A percentile compares a stretch with the other conserved stretches of the same genome.
These are phyloP conservation scores for Phytophthora vignae DNA, from an alignment of 352 stramenopile genomes.

Conservation along the genomic window DNA sequence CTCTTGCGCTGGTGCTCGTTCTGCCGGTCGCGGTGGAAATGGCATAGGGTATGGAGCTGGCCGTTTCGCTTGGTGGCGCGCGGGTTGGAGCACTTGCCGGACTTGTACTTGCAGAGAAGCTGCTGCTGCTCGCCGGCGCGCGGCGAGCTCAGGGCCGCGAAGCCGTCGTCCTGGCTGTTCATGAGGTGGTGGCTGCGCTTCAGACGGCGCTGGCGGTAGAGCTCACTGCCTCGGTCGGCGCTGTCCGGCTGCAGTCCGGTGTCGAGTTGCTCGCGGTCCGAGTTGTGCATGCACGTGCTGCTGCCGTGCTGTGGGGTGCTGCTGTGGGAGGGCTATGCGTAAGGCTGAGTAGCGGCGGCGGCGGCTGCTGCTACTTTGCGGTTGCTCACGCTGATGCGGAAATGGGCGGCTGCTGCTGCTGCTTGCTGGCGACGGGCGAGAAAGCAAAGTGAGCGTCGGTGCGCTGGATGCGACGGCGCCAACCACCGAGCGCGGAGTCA, in stretches of 20 bases:
- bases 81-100: constrained; percentile 83
- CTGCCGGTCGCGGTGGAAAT: constrained; percentile 85
- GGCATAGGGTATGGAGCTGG: constrained; percentile 84
- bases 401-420: constrained; percentile 21
- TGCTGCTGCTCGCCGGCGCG: constrained; percentile 44
- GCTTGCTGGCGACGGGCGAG: constrained; percentile 35
- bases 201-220: constrained; percentile 41
- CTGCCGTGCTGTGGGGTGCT: constrained; percentile 15
- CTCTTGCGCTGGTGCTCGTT: constrained; percentile 91
- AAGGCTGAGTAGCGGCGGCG: not conserved
- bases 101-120: constrained; percentile 90
- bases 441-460: constrained; percentile 40
- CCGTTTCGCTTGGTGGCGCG: constrained; percentile 88
- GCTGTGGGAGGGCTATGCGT: constrained; percentile 1
- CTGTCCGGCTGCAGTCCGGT: constrained; percentile 40
- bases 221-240: constrained; percentile 38
- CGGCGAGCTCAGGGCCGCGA: constrained; percentile 51
- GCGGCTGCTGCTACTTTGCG: constrained; percentile 2
- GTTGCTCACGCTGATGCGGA: not conserved
- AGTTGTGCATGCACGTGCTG: constrained; percentile 40
- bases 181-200: constrained; percentile 45
- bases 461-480: constrained; percentile 21
- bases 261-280: constrained; percentile 40
- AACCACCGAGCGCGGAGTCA: constrained; percentile 44
- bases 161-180: constrained; percentile 42